Conservation (phyloP, 2,329 filamentous ascomycete genomes). For the Fusarium ramigenum region DNA sequence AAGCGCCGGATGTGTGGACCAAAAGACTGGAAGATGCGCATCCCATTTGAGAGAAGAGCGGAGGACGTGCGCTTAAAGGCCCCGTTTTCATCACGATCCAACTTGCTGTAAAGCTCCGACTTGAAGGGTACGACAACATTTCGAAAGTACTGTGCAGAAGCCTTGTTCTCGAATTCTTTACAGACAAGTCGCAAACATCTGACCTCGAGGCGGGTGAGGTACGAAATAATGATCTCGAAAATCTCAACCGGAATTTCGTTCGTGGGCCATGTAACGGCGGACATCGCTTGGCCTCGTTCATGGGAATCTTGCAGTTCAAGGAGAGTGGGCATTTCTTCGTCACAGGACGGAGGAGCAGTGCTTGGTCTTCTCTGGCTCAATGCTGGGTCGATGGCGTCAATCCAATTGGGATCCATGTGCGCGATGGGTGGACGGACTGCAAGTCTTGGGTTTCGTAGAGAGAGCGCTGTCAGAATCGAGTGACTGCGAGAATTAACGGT, state of each 20-base stretch:
- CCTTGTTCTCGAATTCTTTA: constrained; percentile 64
- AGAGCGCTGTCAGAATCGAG: not conserved
- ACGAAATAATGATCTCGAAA: constrained; percentile 64
- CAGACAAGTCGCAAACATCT: constrained; percentile 70
- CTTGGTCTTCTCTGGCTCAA: constrained; percentile 17
- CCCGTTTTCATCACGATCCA: constrained; percentile 36
- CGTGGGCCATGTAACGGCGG: constrained; percentile 44
- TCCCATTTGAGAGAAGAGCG: constrained; percentile 56
- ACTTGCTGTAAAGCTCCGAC: constrained; percentile 65
- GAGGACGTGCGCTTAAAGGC: constrained; percentile 38
- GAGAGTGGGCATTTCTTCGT: constrained; percentile 16
- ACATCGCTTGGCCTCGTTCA: not conserved
- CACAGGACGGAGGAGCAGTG: constrained; percentile 33
- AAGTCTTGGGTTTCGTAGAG: not conserved
- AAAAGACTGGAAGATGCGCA: constrained; percentile 70
- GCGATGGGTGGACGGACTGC: not conserved
- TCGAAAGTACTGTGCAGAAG: constrained; percentile 67
- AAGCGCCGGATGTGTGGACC: constrained; percentile 69
- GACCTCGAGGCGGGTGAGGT: constrained; percentile 67
- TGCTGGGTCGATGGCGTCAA: not conserved
- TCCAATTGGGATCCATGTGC: not conserved
- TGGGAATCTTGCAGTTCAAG: constrained; percentile 5
- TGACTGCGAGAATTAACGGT: not conserved
- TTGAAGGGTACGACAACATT: constrained; percentile 74
- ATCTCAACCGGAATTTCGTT: constrained; percentile 66